Evolutionary conservation across 192 early-diverging fungal species (phyloP).

Genomic region (Dispira parvispora): DNA sequence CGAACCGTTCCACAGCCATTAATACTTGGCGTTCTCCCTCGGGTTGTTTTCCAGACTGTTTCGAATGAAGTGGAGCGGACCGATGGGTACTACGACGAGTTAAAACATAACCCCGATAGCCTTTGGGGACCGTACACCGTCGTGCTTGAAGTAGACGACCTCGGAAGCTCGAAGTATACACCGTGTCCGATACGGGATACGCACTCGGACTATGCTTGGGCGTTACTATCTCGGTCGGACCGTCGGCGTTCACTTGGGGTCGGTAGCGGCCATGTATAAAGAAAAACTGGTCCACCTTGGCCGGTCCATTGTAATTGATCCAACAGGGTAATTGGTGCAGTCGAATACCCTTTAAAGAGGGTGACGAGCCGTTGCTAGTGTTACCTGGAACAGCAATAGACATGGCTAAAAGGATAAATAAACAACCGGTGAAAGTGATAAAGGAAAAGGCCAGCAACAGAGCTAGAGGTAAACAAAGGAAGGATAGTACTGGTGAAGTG

Average conservation of each 20-base stretch:
- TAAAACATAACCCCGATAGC: background rate
- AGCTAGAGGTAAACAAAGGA: background rate
- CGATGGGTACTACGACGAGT: too few relatives aligned
- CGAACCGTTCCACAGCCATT: constrained; percentile 1
- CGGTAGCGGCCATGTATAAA: constrained; percentile 7
- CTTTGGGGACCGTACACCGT: constrained; percentile 3
- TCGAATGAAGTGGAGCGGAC: too few relatives aligned
- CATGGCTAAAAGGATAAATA: constrained; percentile 3
- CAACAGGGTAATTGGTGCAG: constrained; percentile 9
- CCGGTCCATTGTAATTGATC: constrained; percentile 9
- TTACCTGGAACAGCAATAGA: background rate
- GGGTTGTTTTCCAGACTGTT: too few relatives aligned
- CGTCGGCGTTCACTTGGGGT: background rate
- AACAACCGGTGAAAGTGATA: too few relatives aligned
- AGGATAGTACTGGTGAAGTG: background rate
- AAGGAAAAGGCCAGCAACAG: too few relatives aligned
- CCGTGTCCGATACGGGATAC: constrained; percentile 2
- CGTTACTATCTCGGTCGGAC: background rate
- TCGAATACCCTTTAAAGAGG: background rate
- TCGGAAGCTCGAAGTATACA: background rate
- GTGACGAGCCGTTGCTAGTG: background rate
- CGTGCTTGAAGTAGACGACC: constrained; percentile 9
- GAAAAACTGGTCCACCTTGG: constrained; percentile 10
- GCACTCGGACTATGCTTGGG: background rate
- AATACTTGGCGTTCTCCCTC: background rate